Evolutionary conservation across 305 asterid species (phyloP), one percentile per base, ranked within the genome.

Genomic region (Fraxinus angustifolia): DNA sequence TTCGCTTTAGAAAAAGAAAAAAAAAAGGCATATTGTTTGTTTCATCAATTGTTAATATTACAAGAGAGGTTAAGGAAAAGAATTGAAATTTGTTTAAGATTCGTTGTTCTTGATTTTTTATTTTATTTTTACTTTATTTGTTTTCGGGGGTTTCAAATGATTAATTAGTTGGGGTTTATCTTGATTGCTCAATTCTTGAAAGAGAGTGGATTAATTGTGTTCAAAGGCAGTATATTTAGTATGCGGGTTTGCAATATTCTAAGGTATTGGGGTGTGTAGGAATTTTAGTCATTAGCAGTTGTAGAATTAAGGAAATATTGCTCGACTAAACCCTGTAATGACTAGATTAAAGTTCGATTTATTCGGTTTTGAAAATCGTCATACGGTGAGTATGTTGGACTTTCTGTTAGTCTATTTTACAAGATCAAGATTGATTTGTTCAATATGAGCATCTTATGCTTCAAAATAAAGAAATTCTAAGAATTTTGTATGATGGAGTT

Each of bases 201-300:
- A 26, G 31, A 42, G 38, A 72, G 75, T 73, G 67, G 60, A 70
- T 65, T 6, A 16, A 14, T 72, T 38, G 60, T 48, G 40, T 67
- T 58, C 42, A 40, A 23, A 58, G 40, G 4, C 10, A 36, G 50
- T 80, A 33, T 75, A 58, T 36, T 31, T 30, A 71, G 53, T 76
- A 65, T 50, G 17, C 30, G 65, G 53, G 62, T 79, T 84, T 81
- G 40, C 77, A 21, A 38, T 53, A 80, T 14, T 31, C 73, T 62
- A 68, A 16, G 45, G 23, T 36, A 42, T 56, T 83, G 56, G 38
- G 36, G 73, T 30, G 33, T 50, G 34, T 71, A 28, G n/a, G 36
- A 8, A 8, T 62, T 26, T 65, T 21, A 48, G 42, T 14, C 26
- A 48, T 56, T 78, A 19, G 2, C 19, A 36, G 3, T 48, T 45